Percentiles rank a stretch among this genome's conserved stretches.
Evolutionary conservation across 345 rosid species (phyloP).

Genomic region (Tarenaya hassleriana): DNA sequence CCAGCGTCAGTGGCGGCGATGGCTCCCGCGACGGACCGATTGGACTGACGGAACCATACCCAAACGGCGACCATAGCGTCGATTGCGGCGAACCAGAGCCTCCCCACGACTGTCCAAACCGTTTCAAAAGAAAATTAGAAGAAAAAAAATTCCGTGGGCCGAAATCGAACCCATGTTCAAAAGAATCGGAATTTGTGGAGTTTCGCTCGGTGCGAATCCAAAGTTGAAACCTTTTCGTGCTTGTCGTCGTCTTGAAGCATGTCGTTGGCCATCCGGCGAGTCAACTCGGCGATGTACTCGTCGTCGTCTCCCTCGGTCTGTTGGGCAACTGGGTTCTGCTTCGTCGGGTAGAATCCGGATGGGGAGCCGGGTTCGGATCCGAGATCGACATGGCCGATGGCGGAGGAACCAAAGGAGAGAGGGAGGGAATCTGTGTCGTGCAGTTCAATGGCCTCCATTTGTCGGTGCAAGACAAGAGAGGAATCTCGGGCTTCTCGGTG

Average conservation of each 20-base stretch:
- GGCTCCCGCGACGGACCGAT: slow-evolving; percentile 21
- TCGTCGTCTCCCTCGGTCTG: slow-evolving; percentile 47
- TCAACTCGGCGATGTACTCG: slow-evolving; percentile 45
- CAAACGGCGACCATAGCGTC: slow-evolving; percentile 23
- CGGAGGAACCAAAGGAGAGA: too few relatives aligned
- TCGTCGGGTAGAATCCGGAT: too few relatives aligned
- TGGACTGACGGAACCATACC: slow-evolving; percentile 17
- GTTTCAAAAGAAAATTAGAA: background rate
- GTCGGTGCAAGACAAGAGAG: too few relatives aligned
- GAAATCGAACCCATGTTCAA: background rate
- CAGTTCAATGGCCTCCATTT: too few relatives aligned
- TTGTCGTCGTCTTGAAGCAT: slow-evolving; percentile 18
- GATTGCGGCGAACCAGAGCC: slow-evolving; percentile 27
- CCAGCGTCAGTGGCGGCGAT: slow-evolving; percentile 15
- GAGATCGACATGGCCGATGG: too few relatives aligned
- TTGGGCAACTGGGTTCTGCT: background rate
- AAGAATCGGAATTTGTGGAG: background rate
- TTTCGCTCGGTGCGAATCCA: background rate
- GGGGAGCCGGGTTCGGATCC: too few relatives aligned
- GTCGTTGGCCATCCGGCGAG: slow-evolving; percentile 56
- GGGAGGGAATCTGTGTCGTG: too few relatives aligned
- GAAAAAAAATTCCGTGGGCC: background rate
- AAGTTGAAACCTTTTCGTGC: background rate
- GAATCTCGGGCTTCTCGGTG: too few relatives aligned
- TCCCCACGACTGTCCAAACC: slow-evolving; percentile 29